Evolutionary conservation across 345 rosid species (phyloP).

Genomic region (Citrus trifoliata): DNA sequence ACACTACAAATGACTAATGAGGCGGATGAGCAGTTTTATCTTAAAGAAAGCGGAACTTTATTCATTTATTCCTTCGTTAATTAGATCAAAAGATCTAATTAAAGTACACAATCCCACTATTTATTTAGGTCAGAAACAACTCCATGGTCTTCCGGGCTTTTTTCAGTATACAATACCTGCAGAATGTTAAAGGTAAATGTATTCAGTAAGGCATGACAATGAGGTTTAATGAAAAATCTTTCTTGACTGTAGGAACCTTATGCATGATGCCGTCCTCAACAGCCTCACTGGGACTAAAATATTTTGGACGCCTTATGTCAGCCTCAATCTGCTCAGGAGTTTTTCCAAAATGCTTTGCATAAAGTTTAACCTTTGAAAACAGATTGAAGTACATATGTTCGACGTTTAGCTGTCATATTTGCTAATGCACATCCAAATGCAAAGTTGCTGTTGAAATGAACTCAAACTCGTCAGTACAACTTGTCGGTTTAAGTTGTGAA

Average conservation of each 20-base stretch:
- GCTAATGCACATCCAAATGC: neutral
- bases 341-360: constrained; percentile 66
- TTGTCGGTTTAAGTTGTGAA: no score
- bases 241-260: constrained; percentile 45
- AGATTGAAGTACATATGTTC: neutral
- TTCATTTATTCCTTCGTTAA: neutral
- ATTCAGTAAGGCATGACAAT: neutral
- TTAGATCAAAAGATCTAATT: no score
- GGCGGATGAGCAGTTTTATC: no score
- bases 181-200: constrained; percentile 12
- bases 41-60: neutral
- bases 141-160: constrained; percentile 57
- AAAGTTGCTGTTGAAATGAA: neutral
- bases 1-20: no score
- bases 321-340: constrained; percentile 79
- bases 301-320: constrained; percentile 79
- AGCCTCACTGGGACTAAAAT: constrained; percentile 67
- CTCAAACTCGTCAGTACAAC: no score
- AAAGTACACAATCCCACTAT: neutral
- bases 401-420: neutral
- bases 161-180: constrained; percentile 79
- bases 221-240: neutral
- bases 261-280: constrained; percentile 93
- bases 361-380: constrained; percentile 56
- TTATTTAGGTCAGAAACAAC: constrained; percentile 46